These are phyloP conservation scores for Hypholoma fasciculare DNA, from an alignment of 768 basidiomycete genomes.

Conservation along the genomic window DNA sequence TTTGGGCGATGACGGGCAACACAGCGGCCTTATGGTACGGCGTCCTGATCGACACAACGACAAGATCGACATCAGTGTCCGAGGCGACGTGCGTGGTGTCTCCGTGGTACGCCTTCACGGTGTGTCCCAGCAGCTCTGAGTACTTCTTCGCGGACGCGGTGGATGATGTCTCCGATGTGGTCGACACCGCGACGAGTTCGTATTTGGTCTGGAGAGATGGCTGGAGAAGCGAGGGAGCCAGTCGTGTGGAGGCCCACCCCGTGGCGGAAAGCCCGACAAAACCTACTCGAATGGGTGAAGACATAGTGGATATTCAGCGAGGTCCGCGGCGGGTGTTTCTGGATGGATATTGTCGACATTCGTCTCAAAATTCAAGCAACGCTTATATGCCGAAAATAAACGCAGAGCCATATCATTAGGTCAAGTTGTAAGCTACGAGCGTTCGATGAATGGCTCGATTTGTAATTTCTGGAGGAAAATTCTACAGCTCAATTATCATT, in stretches of 20 bases:
- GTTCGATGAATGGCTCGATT: too few species aligned
- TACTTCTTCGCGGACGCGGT: constrained; percentile 29
- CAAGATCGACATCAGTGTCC: constrained; percentile 37
- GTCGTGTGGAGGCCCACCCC: constrained; percentile 30
- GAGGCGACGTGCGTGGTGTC: constrained; percentile 25
- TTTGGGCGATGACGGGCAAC: constrained; percentile 33
- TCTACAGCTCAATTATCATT: too few species aligned
- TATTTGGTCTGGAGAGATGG: constrained; percentile 22
- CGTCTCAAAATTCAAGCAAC: too few species aligned
- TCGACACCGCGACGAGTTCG: constrained; percentile 34
- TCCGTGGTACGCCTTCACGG: constrained; percentile 35
- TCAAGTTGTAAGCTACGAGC: too few species aligned
- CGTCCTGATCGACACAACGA: constrained; percentile 34
- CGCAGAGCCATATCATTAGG: too few species aligned
- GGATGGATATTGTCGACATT: too few species aligned
- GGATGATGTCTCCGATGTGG: constrained; percentile 29
- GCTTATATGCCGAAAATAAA: too few species aligned
- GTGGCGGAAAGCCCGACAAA: constrained; percentile 33
- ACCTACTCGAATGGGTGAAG: constrained; percentile 19
- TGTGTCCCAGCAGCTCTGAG: constrained; percentile 18
- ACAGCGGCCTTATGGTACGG: constrained; percentile 27
- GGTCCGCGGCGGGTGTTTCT: too few species aligned
- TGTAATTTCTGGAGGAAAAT: too few species aligned
- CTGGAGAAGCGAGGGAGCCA: constrained; percentile 24
- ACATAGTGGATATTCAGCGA: too few species aligned